Percentiles rank a stretch among this genome's conserved stretches.
Evolutionary conservation across 495 filamentous ascomycete species (phyloP).

Genomic region (Aspergillus nanangensis): DNA sequence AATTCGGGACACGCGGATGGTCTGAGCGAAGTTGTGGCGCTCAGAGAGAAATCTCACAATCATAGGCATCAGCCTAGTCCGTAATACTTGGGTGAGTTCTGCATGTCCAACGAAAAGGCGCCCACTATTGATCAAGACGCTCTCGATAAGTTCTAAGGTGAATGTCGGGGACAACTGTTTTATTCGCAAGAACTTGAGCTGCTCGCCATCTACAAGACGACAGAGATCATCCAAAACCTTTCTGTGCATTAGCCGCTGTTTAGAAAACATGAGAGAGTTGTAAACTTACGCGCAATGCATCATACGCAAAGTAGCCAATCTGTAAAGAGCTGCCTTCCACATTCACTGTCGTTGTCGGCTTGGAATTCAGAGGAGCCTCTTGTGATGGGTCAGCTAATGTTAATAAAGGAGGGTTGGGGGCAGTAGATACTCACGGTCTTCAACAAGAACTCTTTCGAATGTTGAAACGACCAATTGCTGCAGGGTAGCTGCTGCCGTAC

Average conservation of each 20-base stretch:
- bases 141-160: conserved; percentile 87
- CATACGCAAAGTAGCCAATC: conserved; percentile 71
- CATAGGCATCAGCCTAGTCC: conserved; percentile 78
- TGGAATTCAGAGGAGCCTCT: conserved; percentile 49
- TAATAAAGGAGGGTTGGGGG: conserved; percentile 19
- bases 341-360: conserved; percentile 28
- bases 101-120: conserved; percentile 71
- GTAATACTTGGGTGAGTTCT: conserved; percentile 76
- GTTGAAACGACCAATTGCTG: conserved; percentile 90
- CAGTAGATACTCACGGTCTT: conserved; percentile 54
- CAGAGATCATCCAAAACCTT: conserved; percentile 87
- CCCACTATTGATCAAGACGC: conserved; percentile 78
- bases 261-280: background rate
- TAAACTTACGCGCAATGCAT: conserved; percentile 67
- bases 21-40: conserved; percentile 73
- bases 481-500: conserved; percentile 89
- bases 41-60: conserved; percentile 75
- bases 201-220: conserved; percentile 77
- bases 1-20: conserved; percentile 75
- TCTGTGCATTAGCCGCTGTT: conserved; percentile 15
- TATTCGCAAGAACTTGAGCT: conserved; percentile 72
- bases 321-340: conserved; percentile 56
- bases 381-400: conserved; percentile 47
- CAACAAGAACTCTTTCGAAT: conserved; percentile 82
- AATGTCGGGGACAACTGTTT: conserved; percentile 73